Conservation (phyloP, 2,329 filamentous ascomycete genomes). For the Fusarium sp. region DNA sequence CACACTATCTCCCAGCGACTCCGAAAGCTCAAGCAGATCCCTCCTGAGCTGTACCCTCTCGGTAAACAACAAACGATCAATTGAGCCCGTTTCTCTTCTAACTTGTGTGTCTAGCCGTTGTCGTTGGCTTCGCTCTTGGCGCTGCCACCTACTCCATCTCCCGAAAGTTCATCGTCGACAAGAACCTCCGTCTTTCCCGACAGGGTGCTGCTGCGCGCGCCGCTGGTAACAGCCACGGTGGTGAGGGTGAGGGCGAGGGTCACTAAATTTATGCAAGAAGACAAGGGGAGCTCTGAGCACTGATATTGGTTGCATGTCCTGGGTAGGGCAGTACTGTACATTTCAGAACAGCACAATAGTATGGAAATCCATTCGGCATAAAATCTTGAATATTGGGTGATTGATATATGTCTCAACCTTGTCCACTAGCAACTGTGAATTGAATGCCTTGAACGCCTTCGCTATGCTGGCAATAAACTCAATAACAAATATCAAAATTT, state of each 20-base stretch:
- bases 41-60: conserved; percentile 93
- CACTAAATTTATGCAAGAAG: conserved; percentile 42
- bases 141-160: conserved; percentile 85
- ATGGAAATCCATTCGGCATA: conserved; percentile 44
- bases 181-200: conserved; percentile 88
- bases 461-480: conserved; percentile 57
- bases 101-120: conserved; percentile 71
- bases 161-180: conserved; percentile 89
- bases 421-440: conserved; percentile 41
- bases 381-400: conserved; percentile 44
- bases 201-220: conserved; percentile 64
- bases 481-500: conserved; percentile 27
- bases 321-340: conserved; percentile 43
- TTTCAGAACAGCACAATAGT: conserved; percentile 44
- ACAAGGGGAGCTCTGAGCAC: conserved; percentile 25
- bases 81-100: conserved; percentile 41
- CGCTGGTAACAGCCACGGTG: conserved; percentile 48
- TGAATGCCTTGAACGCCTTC: conserved; percentile 57
- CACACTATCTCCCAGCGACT: conserved; percentile 98
- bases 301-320: conserved; percentile 38
- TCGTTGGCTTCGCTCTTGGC: conserved; percentile 85
- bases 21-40: conserved; percentile 88
- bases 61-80: conserved; percentile 66
- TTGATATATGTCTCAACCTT: conserved; percentile 44
- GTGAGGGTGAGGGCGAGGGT: conserved; percentile 49